These are phyloP conservation scores for Penicillium bovifimosum DNA, from an alignment of 495 filamentous ascomycete species.

Conservation along the genomic window DNA sequence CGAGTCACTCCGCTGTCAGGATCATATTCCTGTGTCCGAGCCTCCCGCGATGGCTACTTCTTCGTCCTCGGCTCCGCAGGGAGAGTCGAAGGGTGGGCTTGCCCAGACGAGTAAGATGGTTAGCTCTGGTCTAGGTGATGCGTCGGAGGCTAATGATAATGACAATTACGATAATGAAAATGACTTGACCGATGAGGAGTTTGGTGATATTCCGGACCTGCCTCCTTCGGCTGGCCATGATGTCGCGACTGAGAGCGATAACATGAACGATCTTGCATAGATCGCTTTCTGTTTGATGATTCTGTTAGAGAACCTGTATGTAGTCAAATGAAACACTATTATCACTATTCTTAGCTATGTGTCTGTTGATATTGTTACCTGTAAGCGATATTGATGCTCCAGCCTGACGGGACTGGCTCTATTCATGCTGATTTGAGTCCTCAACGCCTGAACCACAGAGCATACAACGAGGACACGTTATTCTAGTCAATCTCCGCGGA, in stretches of 20 bases:
- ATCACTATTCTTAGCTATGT: too few relatives aligned
- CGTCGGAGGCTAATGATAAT: neutral
- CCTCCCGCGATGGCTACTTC: neutral
- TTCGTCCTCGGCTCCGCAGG: neutral
- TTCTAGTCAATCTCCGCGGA: too few relatives aligned
- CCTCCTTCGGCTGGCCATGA: neutral
- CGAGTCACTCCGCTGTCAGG: neutral
- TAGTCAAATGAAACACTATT: neutral
- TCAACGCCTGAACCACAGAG: too few relatives aligned
- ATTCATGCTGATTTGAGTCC: too few relatives aligned
- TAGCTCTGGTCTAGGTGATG: slow-evolving; percentile 22
- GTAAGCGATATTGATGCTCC: too few relatives aligned
- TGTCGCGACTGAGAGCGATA: neutral
- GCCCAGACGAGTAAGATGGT: slow-evolving; percentile 18
- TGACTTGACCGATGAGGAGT: neutral
- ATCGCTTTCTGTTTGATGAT: neutral
- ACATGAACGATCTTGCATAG: neutral
- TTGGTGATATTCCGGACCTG: neutral
- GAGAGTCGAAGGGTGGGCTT: neutral
- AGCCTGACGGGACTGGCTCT: too few relatives aligned
- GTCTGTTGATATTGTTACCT: too few relatives aligned
- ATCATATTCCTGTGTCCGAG: neutral
- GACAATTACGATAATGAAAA: neutral
- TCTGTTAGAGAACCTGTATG: neutral
- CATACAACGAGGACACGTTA: too few relatives aligned